A percentile compares a stretch with the other conserved stretches of the same genome.
phyloP scores from a whole-genome alignment of 306 rosid species.

The Hippophae gyantsensis region DNA sequence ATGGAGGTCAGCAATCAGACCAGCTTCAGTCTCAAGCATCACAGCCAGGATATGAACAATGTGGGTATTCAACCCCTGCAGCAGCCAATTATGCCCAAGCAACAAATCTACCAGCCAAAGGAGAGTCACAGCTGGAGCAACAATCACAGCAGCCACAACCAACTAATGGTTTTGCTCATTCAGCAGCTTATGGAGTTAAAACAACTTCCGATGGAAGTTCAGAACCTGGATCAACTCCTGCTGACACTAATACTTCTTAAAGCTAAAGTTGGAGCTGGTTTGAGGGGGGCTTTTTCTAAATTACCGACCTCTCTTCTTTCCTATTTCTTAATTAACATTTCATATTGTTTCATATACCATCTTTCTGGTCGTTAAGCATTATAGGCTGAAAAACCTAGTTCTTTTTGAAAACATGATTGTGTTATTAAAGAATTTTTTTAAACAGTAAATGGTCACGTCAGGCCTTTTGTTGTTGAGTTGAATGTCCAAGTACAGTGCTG shows the following conservation, averaged over 20 bases:
- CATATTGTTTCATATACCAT: slow-evolving; percentile 2
- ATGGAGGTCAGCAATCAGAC: slow-evolving; percentile 23
- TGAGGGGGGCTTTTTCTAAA: background rate
- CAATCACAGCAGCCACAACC: slow-evolving; percentile 12
- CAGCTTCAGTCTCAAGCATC: slow-evolving; percentile 17
- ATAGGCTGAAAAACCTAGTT: background rate
- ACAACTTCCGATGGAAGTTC: slow-evolving; percentile 14
- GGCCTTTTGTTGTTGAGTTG: too few relatives aligned
- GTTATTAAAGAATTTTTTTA: too few relatives aligned
- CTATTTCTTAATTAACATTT: slow-evolving; percentile 8
- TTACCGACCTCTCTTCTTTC: background rate
- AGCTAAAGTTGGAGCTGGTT: slow-evolving; percentile 19
- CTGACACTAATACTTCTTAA: slow-evolving; percentile 14
- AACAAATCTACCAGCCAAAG: slow-evolving; percentile 11
- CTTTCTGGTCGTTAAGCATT: slow-evolving; percentile 3
- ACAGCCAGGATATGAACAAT: slow-evolving; percentile 23
- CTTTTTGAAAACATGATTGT: too few relatives aligned
- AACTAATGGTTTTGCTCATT: slow-evolving; percentile 12
- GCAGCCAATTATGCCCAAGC: slow-evolving; percentile 14
- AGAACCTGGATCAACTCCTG: slow-evolving; percentile 18
- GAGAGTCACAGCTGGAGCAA: slow-evolving; percentile 11
- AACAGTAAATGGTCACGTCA: too few relatives aligned
- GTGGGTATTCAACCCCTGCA: slow-evolving; percentile 19
- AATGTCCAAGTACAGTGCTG: too few relatives aligned
- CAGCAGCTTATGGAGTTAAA: slow-evolving; percentile 15